Evolutionary conservation across 2,329 filamentous ascomycete genomes (phyloP), one percentile per base, ranked within the genome.

Genomic region (Truncatella angustata): DNA sequence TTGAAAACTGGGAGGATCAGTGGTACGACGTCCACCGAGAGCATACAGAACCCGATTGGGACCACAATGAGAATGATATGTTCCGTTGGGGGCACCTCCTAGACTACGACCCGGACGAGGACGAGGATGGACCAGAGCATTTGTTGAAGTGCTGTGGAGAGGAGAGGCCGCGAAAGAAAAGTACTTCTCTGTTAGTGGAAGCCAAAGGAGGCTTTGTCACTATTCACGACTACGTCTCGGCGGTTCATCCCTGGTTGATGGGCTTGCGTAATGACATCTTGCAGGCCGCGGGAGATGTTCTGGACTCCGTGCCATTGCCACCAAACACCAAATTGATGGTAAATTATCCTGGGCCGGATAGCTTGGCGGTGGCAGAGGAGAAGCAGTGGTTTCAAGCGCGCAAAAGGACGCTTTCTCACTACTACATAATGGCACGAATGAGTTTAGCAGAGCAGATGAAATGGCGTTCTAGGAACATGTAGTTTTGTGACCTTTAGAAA

Each of bases 221-320:
- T 4, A 37, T 51, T 1, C 39, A 46, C 26, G 49, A 51, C 40
- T 51, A 51, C 49, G 20, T 44, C 9, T 51, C 49, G 28, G 32
- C 37, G 20, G 49, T 51, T 12, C 49, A 51, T 32, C 49, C 40
- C 14, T 51, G 49, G 49, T 21, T 51, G 7, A 3, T 51, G 28
- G 10, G 49, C 28, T 11, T 51, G 40, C 49, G 49, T 21, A 21
- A 37, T 5, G 18, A 23, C 16, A 3, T 45, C 5, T 18, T 45
- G 21, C 14, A 12, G 3, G 24, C 42, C 42, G 42, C 21, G 18
- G 42, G 42, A 24, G 20, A 9, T 18, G 12, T 24, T 4, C 24
- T 24, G 6, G 18, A 28, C 5, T 10, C 10, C 1, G 6, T 24
- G 18, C 42, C 42, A 3, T 14, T 45, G 14, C 42, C 24, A 12